Evolutionary conservation across 306 rosid genomes (phyloP), one percentile per base, ranked within the genome.

Genomic region (Medicago truncatula): DNA sequence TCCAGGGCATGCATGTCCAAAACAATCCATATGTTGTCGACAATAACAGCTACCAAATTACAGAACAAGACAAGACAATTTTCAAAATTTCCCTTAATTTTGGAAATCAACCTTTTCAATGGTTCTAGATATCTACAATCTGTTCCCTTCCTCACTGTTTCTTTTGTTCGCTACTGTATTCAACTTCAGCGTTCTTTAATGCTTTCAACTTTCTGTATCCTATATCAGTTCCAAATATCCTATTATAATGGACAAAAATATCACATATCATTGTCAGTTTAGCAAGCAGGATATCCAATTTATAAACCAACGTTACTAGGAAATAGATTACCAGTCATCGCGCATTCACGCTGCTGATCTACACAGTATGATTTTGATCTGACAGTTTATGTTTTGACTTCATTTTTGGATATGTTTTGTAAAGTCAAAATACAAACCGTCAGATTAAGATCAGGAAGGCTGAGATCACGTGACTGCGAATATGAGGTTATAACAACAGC

Each of bases 161-260:
- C 84, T 49, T 84, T 62, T 82, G 81, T 79, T 85, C 84, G 67
- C 71, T 23, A 7, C 34, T 70, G 76, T 83, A 86, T 50, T 85
- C 90, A 18, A 53, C 60, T 52, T 76, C 84, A 4, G 50, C 25
- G n/a, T 20, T 82, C 89, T 93, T 86, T 71, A 87, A 82, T 52
- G 84, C 93, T 70, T 88, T 88, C 86, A 89, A 81, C 86, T 88
- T 93, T 83, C 80, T 84, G 87, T 86, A 93, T n/a, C 98, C 98
- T 36, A 67, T 74, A 71, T 93, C 97, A 15, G 98, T 93, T 69
- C 93, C 96, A 76, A 93, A 93, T 70, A 93, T 56, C 97, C 98
- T 93, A 43, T 67, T 1, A 75, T 1, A 9, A 76, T 8, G 49
- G 46, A 60, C 43, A 66, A 66, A 46, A 25, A 25, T 0, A 15